Percentiles rank a stretch among this genome's conserved stretches.
phyloP scores from a whole-genome alignment of 805 yeast species.

The Starmerella cellae region DNA sequence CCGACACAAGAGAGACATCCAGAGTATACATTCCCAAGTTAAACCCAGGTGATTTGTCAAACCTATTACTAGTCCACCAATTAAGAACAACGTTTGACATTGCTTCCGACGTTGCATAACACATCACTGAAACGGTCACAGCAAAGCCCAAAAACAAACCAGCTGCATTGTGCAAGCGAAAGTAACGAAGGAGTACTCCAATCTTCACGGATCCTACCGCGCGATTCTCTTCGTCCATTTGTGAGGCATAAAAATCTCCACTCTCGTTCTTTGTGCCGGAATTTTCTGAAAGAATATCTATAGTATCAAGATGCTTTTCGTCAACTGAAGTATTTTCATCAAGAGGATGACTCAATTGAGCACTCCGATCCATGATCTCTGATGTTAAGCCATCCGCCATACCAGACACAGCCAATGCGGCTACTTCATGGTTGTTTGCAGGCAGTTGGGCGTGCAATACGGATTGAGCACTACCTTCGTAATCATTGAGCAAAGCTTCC shows the following conservation, averaged over 20 bases:
- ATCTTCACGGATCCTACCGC: constrained; percentile 9
- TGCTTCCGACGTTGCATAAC: constrained; percentile 34
- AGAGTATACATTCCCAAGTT: constrained; percentile 47
- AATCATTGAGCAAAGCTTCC: neutral
- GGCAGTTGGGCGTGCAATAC: neutral
- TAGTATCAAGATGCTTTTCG: neutral
- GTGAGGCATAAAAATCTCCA: neutral
- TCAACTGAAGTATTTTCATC: neutral
- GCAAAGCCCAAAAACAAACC: constrained; percentile 1
- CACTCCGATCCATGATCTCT: neutral
- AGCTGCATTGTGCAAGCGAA: constrained; percentile 4
- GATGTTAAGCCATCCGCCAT: neutral
- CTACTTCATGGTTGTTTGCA: neutral
- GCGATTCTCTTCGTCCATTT: constrained; percentile 11
- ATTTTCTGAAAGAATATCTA: neutral
- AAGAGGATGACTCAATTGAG: neutral
- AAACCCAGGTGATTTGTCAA: constrained; percentile 37
- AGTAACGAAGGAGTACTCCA: constrained; percentile 10
- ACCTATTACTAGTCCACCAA: constrained; percentile 57
- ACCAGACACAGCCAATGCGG: neutral
- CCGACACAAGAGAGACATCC: constrained; percentile 7
- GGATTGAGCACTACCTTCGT: neutral
- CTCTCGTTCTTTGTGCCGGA: neutral
- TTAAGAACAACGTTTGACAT: constrained; percentile 36
- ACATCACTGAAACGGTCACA: constrained; percentile 1